Evolutionary conservation across 139 green algal species (phyloP).

Genomic region (Spirogloea muscicola): DNA sequence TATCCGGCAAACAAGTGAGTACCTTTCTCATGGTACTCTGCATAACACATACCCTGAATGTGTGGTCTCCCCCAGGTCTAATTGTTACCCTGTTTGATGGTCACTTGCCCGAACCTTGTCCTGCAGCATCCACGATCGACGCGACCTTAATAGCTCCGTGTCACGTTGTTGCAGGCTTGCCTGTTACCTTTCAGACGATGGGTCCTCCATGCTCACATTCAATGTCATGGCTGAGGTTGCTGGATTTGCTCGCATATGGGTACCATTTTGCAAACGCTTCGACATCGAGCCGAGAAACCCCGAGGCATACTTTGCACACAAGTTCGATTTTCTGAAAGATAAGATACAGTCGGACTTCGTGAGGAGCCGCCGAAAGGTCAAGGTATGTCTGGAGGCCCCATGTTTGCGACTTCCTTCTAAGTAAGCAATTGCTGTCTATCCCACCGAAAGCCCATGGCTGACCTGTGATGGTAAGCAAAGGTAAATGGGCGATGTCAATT

Average conservation of each 20-base stretch:
- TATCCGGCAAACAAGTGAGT: constrained; percentile 28
- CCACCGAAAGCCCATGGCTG: too few relatives aligned
- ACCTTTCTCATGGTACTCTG: too few relatives aligned
- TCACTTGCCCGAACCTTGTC: too few relatives aligned
- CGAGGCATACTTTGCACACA: constrained; percentile 40
- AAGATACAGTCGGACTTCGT: constrained; percentile 42
- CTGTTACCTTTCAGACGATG: constrained; percentile 40
- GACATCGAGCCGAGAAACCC: constrained; percentile 38
- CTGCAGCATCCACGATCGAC: too few relatives aligned
- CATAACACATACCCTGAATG: too few relatives aligned
- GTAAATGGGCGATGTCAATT: too few relatives aligned
- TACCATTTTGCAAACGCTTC: constrained; percentile 42
- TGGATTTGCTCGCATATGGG: constrained; percentile 38
- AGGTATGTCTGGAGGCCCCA: constrained; percentile 1
- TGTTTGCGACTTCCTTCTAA: too few relatives aligned
- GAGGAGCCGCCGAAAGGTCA: constrained; percentile 19
- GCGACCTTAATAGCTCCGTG: too few relatives aligned
- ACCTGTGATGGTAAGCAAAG: too few relatives aligned
- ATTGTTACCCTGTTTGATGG: too few relatives aligned
- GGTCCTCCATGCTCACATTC: constrained; percentile 43
- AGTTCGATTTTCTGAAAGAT: constrained; percentile 25
- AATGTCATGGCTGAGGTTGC: constrained; percentile 46
- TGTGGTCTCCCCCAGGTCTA: too few relatives aligned
- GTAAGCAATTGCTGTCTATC: too few relatives aligned
- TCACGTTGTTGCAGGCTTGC: constrained; percentile 33